Evolutionary conservation across 805 yeast species (phyloP).

Genomic region (Candida caryicola): DNA sequence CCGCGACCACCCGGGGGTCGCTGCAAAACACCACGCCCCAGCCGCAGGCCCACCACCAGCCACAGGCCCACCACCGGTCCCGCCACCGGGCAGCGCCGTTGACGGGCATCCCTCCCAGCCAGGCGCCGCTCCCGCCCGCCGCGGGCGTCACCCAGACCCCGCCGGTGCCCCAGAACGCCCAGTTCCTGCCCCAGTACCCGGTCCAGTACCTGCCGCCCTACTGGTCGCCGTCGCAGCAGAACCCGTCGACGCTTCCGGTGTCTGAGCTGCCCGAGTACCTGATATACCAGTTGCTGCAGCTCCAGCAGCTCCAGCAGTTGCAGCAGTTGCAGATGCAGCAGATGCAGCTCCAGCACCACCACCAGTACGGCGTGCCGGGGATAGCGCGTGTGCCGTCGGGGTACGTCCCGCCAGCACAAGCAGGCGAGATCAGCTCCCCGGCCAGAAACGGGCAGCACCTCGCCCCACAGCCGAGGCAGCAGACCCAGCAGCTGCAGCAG

Average conservation of each 20-base stretch:
- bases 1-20: neutral
- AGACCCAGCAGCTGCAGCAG: too few relatives aligned
- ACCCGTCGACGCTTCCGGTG: too few relatives aligned
- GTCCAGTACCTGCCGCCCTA: neutral
- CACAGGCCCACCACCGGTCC: slow-evolving; percentile 2
- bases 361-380: too few relatives aligned
- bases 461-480: too few relatives aligned
- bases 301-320: slow-evolving; percentile 6
- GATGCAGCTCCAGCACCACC: slow-evolving; percentile 8
- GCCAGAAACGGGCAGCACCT: too few relatives aligned
- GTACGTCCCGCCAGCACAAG: too few relatives aligned
- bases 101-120: slow-evolving; percentile 1
- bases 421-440: too few relatives aligned
- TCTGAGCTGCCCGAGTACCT: too few relatives aligned
- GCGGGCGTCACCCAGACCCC: neutral
- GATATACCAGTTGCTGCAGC: slow-evolving; percentile 11
- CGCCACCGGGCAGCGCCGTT: neutral
- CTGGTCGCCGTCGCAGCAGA: neutral
- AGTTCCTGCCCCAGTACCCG: neutral
- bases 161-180: neutral
- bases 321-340: slow-evolving; percentile 17
- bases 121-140: slow-evolving; percentile 4
- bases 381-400: too few relatives aligned
- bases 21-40: slow-evolving; percentile 2
- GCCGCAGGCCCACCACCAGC: slow-evolving; percentile 1